Evolutionary conservation across 179 eudicot genomes (phyloP), one percentile per base, ranked within the genome.

Genomic region (Carnegiea gigantea): DNA sequence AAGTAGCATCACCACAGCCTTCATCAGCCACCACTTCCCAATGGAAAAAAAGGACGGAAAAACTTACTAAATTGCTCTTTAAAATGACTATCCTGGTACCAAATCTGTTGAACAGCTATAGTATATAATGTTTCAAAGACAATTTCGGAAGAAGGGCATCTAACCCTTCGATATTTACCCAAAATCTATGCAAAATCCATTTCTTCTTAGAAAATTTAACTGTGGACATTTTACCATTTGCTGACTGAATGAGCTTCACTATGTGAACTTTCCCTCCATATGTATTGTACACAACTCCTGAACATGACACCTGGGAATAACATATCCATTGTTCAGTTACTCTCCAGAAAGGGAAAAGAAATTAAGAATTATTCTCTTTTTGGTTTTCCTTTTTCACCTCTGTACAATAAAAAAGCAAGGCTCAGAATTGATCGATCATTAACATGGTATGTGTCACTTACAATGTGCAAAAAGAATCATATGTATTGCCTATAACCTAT

Each of bases 311-410:
- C 38, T 48, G 59, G 72, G 79, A 82, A 62, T 77, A 75, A 48
- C 40, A 62, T 43, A 59, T 70, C 68, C 53, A 73, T 5, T 23
- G 46, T 70, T 59, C 53, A 73, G 9, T 23, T 71, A 60, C 54
- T 74, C 70, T 54, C n/a, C 49, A 62, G 30, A 36, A 46, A 60
- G 57, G 51, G 51, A 54, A 82, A 64, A 21, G 80, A 73, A 80
- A 85, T 49, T 48, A 33, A 70, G 85, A 86, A 86, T 83, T 83
- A 73, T 83, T 86, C 82, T 77, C 73, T 70, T 79, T 85, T 65
- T 65, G 15, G 70, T 9, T 26, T 79, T 71, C 78, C 28, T 75
- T 49, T 75, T 44, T 75, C 65, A 79, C 44, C 59, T 86, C 59
- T 38, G 64, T 28, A 68, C 59, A 12, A 28, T 10, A 67, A 10